A percentile compares a stretch with the other conserved stretches of the same genome.
phyloP scores from a whole-genome alignment of 2,329 filamentous ascomycete species.

The Coniochaeta ligniaria region DNA sequence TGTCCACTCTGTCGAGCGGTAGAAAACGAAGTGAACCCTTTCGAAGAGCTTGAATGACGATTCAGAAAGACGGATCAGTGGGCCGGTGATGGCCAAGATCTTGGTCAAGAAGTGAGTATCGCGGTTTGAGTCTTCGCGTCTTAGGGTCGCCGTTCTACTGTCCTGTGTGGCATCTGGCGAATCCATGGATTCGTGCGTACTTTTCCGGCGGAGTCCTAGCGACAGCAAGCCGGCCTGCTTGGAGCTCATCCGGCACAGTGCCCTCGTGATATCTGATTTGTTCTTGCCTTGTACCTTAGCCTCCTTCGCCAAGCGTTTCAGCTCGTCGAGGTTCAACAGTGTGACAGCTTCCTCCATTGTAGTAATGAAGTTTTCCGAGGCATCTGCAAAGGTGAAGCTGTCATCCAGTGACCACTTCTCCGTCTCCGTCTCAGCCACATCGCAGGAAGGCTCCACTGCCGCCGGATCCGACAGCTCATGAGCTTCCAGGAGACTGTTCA shows the following conservation, averaged over 20 bases:
- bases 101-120: constrained; percentile 70
- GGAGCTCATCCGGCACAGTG: constrained; percentile 66
- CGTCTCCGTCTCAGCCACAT: constrained; percentile 7
- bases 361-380: constrained; percentile 64
- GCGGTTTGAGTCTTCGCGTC: constrained; percentile 48
- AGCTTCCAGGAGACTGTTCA: constrained; percentile 53
- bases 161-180: constrained; percentile 37
- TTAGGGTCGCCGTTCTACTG: constrained; percentile 13
- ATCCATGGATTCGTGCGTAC: constrained; percentile 37
- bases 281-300: constrained; percentile 82
- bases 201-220: constrained; percentile 56
- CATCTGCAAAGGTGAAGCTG: constrained; percentile 72
- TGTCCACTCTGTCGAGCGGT: constrained; percentile 92
- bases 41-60: constrained; percentile 77
- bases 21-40: constrained; percentile 91
- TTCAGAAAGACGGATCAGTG: constrained; percentile 75
- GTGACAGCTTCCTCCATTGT: constrained; percentile 78
- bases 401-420: constrained; percentile 40
- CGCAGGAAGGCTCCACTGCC: too few species aligned
- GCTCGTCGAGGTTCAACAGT: constrained; percentile 77
- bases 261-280: constrained; percentile 70
- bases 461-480: neutral
- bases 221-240: constrained; percentile 71
- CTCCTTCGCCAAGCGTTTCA: constrained; percentile 78
- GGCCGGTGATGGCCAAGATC: constrained; percentile 69